Conservation (phyloP, 208 protist species). For the Angomonas ambiguus region DNA sequence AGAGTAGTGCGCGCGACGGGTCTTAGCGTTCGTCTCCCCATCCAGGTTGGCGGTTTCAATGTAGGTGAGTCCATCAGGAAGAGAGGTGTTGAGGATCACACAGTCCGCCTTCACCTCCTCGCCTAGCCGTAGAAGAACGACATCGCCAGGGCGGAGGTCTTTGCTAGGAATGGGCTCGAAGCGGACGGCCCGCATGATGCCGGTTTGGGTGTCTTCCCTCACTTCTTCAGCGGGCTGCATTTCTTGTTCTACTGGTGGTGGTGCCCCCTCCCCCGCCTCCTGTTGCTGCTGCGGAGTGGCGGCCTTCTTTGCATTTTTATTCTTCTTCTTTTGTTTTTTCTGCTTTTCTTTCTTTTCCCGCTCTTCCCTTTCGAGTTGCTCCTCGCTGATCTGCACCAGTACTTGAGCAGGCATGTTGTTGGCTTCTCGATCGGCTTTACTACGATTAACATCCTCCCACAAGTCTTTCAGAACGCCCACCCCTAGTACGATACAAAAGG, state of each 20-base stretch:
- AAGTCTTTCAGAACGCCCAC: slow-evolving; percentile 84
- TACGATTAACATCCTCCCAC: slow-evolving; percentile 80
- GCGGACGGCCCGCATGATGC: slow-evolving; percentile 10
- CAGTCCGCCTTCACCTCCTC: slow-evolving; percentile 81
- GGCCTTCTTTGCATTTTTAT: background rate
- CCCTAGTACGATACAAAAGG: slow-evolving; percentile 81
- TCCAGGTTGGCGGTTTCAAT: slow-evolving; percentile 91
- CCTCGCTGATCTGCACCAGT: background rate
- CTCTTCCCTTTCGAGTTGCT: background rate
- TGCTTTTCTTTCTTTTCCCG: background rate
- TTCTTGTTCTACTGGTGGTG: too few relatives aligned
- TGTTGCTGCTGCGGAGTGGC: background rate
- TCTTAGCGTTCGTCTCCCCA: slow-evolving; percentile 90
- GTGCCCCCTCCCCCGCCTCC: too few relatives aligned
- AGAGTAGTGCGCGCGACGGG: slow-evolving; percentile 52
- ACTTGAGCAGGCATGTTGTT: slow-evolving; percentile 35
- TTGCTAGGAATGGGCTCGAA: slow-evolving; percentile 42
- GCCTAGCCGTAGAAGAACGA: slow-evolving; percentile 62
- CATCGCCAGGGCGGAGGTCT: slow-evolving; percentile 78
- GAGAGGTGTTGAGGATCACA: slow-evolving; percentile 67
- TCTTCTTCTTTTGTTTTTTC: slow-evolving; percentile 4
- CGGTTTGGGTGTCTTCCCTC: background rate
- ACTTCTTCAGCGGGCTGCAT: too few relatives aligned
- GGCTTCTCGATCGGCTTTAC: slow-evolving; percentile 45
- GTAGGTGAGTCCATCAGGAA: slow-evolving; percentile 78